A percentile compares a stretch with the other conserved stretches of the same genome.
Conservation (phyloP, 768 basidiomycete genomes). For the Trichaptum fuscoviolaceum region DNA sequence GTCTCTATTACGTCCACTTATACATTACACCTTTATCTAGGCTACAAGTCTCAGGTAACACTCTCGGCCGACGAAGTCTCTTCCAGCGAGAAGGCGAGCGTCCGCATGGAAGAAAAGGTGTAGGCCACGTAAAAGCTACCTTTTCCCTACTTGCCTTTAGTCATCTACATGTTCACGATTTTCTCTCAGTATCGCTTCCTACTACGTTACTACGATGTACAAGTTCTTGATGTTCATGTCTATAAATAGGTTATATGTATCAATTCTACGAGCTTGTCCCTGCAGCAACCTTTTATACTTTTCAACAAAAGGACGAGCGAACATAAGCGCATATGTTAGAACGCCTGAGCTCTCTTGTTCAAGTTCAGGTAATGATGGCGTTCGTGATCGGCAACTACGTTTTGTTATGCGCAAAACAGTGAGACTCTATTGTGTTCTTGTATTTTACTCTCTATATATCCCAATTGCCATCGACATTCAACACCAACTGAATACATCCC, state of each 20-base stretch:
- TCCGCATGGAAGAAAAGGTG: not conserved
- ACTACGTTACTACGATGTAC: not conserved
- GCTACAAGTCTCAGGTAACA: not conserved
- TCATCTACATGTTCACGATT: not conserved
- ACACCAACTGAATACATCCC: too few relatives aligned
- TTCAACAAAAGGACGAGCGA: too few relatives aligned
- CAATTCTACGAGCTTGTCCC: not conserved
- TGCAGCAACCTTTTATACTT: too few relatives aligned
- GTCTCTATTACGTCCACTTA: not conserved
- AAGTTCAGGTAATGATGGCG: too few relatives aligned
- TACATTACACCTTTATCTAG: not conserved
- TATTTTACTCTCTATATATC: too few relatives aligned
- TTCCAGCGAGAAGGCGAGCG: not conserved
- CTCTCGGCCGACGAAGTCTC: not conserved
- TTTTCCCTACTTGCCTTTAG: not conserved
- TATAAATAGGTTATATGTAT: not conserved
- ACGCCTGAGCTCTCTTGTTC: too few relatives aligned
- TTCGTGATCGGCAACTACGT: too few relatives aligned
- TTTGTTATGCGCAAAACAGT: too few relatives aligned
- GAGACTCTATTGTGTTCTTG: too few relatives aligned
- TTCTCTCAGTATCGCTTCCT: not conserved
- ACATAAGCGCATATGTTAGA: too few relatives aligned
- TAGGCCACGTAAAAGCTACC: not conserved
- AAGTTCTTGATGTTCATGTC: not conserved
- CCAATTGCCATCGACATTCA: too few relatives aligned